Evolutionary conservation across 2,329 filamentous ascomycete species (phyloP).

Genomic region (Macroventuria anomochaeta): DNA sequence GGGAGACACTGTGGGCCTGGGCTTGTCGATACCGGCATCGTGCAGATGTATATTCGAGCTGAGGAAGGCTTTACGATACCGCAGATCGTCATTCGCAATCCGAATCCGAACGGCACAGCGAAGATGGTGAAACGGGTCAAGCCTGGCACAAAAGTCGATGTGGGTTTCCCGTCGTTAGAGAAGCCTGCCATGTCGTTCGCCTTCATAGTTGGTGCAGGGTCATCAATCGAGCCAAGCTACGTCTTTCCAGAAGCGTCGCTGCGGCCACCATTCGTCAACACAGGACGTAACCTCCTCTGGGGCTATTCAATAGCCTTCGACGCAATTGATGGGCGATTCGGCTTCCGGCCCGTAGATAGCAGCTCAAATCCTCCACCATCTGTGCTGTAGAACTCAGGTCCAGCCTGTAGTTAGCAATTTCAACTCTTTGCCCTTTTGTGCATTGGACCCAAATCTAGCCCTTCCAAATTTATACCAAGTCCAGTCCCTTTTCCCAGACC

Average conservation of each 20-base stretch:
- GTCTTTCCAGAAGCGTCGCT: slow-evolving; percentile 35
- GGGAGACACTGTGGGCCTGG: slow-evolving; percentile 33
- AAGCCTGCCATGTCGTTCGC: slow-evolving; percentile 28
- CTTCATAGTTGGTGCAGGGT: slow-evolving; percentile 36
- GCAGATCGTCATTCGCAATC: slow-evolving; percentile 39
- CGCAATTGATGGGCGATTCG: slow-evolving; percentile 41
- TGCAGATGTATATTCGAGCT: slow-evolving; percentile 46
- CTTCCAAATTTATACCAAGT: slow-evolving; percentile 11
- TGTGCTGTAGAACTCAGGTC: slow-evolving; percentile 21
- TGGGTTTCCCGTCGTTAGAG: slow-evolving; percentile 34
- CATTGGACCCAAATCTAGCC: neutral
- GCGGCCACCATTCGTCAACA: slow-evolving; percentile 42
- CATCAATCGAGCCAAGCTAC: slow-evolving; percentile 35
- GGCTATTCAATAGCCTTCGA: slow-evolving; percentile 46
- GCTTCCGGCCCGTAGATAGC: slow-evolving; percentile 33
- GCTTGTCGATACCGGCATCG: slow-evolving; percentile 44
- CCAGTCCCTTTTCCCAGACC: slow-evolving; percentile 23
- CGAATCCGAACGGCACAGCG: slow-evolving; percentile 34
- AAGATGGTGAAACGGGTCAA: slow-evolving; percentile 41
- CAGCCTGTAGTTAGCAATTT: neutral
- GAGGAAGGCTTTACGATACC: slow-evolving; percentile 37
- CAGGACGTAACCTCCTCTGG: slow-evolving; percentile 42
- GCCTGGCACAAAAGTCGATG: slow-evolving; percentile 35
- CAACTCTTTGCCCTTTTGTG: neutral
- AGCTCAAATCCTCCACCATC: slow-evolving; percentile 19